Conservation (phyloP, 1,139 yeast species). For the Blastobotrys aristatus region DNA sequence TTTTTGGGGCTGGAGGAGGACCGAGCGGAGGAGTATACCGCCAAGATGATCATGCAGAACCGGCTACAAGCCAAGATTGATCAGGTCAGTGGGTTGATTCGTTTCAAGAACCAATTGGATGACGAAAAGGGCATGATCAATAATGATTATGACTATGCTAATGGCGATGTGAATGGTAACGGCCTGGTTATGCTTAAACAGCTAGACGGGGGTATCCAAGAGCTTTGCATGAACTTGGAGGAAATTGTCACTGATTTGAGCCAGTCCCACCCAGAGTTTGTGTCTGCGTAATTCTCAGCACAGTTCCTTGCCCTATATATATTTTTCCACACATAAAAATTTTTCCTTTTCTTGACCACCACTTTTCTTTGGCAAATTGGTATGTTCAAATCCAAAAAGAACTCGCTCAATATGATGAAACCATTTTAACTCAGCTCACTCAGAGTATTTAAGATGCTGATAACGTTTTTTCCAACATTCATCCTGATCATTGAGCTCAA, state of each 20-base stretch:
- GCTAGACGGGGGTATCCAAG: slow-evolving; percentile 32
- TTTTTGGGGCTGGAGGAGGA: slow-evolving; percentile 28
- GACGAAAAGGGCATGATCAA: slow-evolving; percentile 3
- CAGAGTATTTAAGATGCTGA: slow-evolving; percentile 31
- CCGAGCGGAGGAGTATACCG: slow-evolving; percentile 33
- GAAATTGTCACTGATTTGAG: slow-evolving; percentile 21
- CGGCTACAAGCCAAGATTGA: slow-evolving; percentile 34
- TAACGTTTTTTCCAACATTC: slow-evolving; percentile 16
- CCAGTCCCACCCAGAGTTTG: slow-evolving; percentile 9
- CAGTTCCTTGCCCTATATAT: not conserved
- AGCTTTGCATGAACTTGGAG: slow-evolving; percentile 26
- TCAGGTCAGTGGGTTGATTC: slow-evolving; percentile 32
- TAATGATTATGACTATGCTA: slow-evolving; percentile 15
- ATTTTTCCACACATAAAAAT: not conserved
- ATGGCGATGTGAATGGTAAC: slow-evolving; percentile 12
- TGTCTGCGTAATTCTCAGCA: slow-evolving; percentile 11
- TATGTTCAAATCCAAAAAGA: not conserved
- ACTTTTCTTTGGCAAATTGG: slow-evolving; percentile 2
- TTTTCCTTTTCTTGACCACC: slow-evolving; percentile 1
- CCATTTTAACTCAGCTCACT: slow-evolving; percentile 43
- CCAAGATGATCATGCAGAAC: slow-evolving; percentile 34
- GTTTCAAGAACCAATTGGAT: slow-evolving; percentile 22
- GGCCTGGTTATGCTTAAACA: slow-evolving; percentile 21
- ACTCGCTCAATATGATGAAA: slow-evolving; percentile 18
- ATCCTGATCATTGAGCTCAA: slow-evolving; percentile 3